Conservation (phyloP, 2,329 filamentous ascomycete species). For the Penicillium verrucosum region DNA sequence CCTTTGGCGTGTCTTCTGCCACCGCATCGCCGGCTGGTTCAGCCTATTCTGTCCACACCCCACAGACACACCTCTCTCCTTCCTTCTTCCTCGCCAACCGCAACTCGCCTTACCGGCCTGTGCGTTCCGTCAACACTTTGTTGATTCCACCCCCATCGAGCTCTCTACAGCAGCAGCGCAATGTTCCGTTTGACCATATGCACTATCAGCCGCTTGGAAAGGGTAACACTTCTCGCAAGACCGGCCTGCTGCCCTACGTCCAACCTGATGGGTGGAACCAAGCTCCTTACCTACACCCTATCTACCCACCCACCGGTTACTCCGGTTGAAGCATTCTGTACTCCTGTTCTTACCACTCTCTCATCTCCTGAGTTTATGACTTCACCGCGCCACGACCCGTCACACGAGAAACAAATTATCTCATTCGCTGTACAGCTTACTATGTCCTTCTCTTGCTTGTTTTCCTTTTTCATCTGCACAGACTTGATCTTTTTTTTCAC, state of each 20-base stretch:
- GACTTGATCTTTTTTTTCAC: conserved; percentile 7
- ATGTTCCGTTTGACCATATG: conserved; percentile 66
- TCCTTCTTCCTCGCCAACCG: conserved; percentile 83
- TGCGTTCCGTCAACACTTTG: conserved; percentile 85
- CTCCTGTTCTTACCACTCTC: background rate
- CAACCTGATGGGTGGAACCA: conserved; percentile 45
- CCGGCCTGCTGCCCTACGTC: conserved; percentile 64
- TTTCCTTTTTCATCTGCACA: conserved; percentile 13
- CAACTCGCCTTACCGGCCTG: conserved; percentile 86
- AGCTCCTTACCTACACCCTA: conserved; percentile 29
- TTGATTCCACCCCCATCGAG: conserved; percentile 79
- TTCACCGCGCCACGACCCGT: conserved; percentile 27
- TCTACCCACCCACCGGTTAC: conserved; percentile 31
- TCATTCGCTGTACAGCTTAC: conserved; percentile 22
- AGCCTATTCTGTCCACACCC: conserved; percentile 58
- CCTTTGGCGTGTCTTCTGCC: conserved; percentile 52
- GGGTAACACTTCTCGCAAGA: conserved; percentile 60
- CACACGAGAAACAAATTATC: conserved; percentile 22
- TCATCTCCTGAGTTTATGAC: conserved; percentile 21
- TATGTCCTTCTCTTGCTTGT: conserved; percentile 2
- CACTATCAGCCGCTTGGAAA: conserved; percentile 77
- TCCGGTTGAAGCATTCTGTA: conserved; percentile 18
- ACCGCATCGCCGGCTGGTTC: conserved; percentile 66
- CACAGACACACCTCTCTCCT: conserved; percentile 75
- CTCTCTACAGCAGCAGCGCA: conserved; percentile 72